Evolutionary conservation across 352 stramenopile genomes (phyloP).

Genomic region (Pythium graminicola): DNA sequence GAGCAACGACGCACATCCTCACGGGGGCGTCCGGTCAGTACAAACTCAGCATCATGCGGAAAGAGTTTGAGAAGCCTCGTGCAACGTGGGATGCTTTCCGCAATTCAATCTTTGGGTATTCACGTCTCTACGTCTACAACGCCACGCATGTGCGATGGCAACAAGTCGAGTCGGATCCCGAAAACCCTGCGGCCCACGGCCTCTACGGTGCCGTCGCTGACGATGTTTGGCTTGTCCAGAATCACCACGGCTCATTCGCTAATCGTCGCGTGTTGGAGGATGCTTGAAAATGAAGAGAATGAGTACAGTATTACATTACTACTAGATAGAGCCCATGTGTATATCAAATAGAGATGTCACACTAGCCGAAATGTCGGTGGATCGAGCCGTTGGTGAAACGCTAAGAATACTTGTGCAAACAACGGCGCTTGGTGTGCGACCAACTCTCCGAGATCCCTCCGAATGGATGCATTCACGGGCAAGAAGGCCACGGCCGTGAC

Average conservation of each 20-base stretch:
- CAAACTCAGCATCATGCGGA: constrained; percentile 70
- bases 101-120: constrained; percentile 87
- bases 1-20: constrained; percentile 83
- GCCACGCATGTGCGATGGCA: constrained; percentile 86
- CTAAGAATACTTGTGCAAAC: no score
- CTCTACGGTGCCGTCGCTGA: constrained; percentile 80
- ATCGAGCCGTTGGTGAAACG: no score
- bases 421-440: not conserved
- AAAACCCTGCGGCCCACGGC: constrained; percentile 63
- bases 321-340: no score
- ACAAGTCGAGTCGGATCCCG: constrained; percentile 75
- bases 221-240: constrained; percentile 87
- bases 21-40: constrained; percentile 85
- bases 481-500: constrained; percentile 17
- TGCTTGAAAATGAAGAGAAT: not conserved
- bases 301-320: not conserved
- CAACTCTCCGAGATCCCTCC: not conserved
- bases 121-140: constrained; percentile 75
- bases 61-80: constrained; percentile 54
- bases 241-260: constrained; percentile 84
- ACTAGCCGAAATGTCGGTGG: no score
- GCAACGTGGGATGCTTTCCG: constrained; percentile 78
- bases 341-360: no score
- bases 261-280: constrained; percentile 6
- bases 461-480: constrained; percentile 6